Base-by-base conservation (phyloP, 192 early-diverging fungal species). In the Coemansia sp. region DNA sequence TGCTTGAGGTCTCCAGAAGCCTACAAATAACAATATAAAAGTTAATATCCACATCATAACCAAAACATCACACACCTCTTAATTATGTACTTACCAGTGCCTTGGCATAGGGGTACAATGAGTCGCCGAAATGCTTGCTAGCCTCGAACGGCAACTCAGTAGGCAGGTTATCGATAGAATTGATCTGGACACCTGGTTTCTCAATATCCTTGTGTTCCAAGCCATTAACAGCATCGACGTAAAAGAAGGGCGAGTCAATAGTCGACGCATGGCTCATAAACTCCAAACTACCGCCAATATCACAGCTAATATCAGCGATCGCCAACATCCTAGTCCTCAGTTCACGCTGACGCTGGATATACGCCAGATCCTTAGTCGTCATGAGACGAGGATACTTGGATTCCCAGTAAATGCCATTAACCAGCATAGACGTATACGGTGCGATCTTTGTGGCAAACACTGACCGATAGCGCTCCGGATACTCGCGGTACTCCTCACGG, bases 361-460 rank as follows among this genome's bases (percentile, higher is more conserved):
- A 65, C 22, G 77, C 80, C n/a, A 94, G 81, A 63, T 99, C 95
- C 54, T 88, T 86, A 18, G 86, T 94, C n/a, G 94, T 96, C 71
- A 99, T 74, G 54, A 99, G 78, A 12, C 96, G 91, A 36, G 97
- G 97, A 77, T 86, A 97, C 57, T 87, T 81, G 16, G 79, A 64
- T 73, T 95, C 91, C 97, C 97, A 99, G 85, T 95, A 99, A 40
- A 95, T 94, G 34, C 96, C 97, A 65, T 97, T 98, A 59, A 96
- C 84, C 24, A 98, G 82, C 77, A 95, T 89, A 13, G 91, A 89
- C 15, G 94, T 90, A 72, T 96, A 95, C 2, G 97, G 97, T 5
- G 96, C 96, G 77, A 98, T 90, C 78, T 94, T 92, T 5, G 91
- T 85, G 54, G 94, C 91, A 84, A 96, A 97, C 34, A 87, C 76